A percentile compares a stretch with the other conserved stretches of the same genome.
These are phyloP conservation scores for Leishmania arabica DNA, from an alignment of 208 protist genomes.

Conservation along the genomic window DNA sequence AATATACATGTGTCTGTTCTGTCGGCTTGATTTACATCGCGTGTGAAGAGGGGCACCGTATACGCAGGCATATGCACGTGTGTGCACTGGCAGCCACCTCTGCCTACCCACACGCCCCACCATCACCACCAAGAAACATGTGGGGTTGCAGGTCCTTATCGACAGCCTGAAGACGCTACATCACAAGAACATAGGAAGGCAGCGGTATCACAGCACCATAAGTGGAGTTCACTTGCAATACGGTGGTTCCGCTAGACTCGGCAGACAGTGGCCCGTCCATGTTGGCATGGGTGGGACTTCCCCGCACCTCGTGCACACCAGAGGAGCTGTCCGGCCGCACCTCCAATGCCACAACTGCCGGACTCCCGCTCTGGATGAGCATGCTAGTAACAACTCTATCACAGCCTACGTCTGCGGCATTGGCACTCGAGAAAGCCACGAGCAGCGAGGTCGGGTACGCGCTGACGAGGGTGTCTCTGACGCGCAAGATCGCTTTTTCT, in stretches of 20 bases:
- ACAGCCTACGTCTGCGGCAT: neutral
- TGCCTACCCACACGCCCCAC: neutral
- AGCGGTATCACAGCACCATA: slow-evolving; percentile 23
- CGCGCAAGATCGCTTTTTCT: slow-evolving; percentile 4
- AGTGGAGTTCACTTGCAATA: slow-evolving; percentile 21
- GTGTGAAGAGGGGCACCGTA: neutral
- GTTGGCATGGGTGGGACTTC: neutral
- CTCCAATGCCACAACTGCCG: slow-evolving; percentile 11
- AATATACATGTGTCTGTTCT: neutral
- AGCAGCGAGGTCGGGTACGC: slow-evolving; percentile 29
- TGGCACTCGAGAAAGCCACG: neutral
- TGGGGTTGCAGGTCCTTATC: neutral
- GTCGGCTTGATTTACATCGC: slow-evolving; percentile 6
- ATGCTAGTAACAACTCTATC: slow-evolving; percentile 5
- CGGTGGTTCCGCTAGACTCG: slow-evolving; percentile 17
- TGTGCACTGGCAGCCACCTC: neutral
- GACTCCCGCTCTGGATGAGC: slow-evolving; percentile 23
- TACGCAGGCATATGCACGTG: neutral
- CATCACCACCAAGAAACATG: neutral
- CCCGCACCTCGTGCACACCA: neutral
- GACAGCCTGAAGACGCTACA: slow-evolving; percentile 8
- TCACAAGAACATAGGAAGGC: slow-evolving; percentile 22
- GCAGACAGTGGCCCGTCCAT: neutral
- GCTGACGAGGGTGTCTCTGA: slow-evolving; percentile 6
- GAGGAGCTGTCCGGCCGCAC: neutral